A percentile compares a stretch with the other conserved stretches of the same genome.
Conservation (phyloP, 2,329 filamentous ascomycete genomes). For the Ceratocystis cacaofunesta region DNA sequence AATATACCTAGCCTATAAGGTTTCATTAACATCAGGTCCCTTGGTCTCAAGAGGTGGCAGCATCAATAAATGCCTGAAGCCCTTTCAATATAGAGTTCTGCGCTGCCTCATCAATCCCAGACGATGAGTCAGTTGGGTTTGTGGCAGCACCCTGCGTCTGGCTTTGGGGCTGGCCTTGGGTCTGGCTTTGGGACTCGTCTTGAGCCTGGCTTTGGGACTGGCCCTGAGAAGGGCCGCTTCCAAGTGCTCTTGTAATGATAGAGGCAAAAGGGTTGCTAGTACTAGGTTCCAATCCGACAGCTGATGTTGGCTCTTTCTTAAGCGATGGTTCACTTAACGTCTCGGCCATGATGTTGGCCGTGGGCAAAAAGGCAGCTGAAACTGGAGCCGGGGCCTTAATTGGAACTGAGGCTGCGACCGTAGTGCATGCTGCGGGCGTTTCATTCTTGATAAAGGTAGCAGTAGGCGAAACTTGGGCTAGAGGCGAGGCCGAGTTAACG, state of each 20-base stretch:
- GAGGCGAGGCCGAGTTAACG: neutral
- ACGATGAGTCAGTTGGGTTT: neutral
- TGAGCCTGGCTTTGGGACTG: neutral
- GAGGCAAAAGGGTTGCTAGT: conserved; percentile 4
- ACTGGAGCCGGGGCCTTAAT: conserved; percentile 12
- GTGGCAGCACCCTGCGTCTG: neutral
- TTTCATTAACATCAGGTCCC: neutral
- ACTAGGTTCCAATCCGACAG: neutral
- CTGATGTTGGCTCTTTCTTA: neutral
- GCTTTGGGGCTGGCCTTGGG: neutral
- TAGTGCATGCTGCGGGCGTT: conserved; percentile 7
- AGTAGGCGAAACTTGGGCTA: neutral
- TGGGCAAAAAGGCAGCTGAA: conserved; percentile 1
- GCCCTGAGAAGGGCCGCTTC: neutral
- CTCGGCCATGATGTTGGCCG: neutral
- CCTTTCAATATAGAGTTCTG: conserved; percentile 10
- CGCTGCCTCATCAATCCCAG: conserved; percentile 1
- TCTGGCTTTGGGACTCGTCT: neutral
- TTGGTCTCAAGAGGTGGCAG: conserved; percentile 8
- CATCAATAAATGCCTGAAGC: conserved; percentile 17
- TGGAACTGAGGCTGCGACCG: conserved; percentile 12
- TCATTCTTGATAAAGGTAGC: neutral
- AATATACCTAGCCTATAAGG: neutral
- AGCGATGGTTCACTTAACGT: neutral
- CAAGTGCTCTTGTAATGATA: neutral